Percentiles rank a stretch among this genome's conserved stretches.
phyloP scores from a whole-genome alignment of 345 rosid genomes.

The Noccaea caerulescens region DNA sequence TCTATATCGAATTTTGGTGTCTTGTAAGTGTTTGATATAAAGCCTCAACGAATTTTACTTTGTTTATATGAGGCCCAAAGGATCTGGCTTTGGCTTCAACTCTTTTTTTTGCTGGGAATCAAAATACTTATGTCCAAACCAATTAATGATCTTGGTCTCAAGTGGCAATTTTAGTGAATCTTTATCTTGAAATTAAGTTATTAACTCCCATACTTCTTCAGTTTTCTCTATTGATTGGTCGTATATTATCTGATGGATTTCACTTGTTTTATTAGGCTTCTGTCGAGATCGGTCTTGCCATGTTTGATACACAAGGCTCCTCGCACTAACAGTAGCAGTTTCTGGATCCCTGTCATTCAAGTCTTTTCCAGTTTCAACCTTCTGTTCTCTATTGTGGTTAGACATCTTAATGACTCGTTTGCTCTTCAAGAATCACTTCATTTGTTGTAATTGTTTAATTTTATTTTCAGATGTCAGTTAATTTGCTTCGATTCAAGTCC shows the following conservation, averaged over 20 bases:
- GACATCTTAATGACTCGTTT: slow-evolving; percentile 3
- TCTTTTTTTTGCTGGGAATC: neutral
- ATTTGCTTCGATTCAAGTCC: slow-evolving; percentile 52
- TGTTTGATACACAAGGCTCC: slow-evolving; percentile 71
- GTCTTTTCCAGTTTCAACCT: slow-evolving; percentile 76
- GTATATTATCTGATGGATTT: neutral
- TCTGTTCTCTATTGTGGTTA: slow-evolving; percentile 66
- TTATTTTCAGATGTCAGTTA: slow-evolving; percentile 57
- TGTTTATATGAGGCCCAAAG: neutral
- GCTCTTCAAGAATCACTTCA: neutral
- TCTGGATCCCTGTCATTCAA: slow-evolving; percentile 90
- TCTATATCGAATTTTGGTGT: neutral
- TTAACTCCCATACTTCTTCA: neutral
- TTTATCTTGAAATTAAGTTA: neutral
- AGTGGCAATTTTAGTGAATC: too few species aligned
- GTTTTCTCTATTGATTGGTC: slow-evolving; percentile 10
- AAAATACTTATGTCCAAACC: too few species aligned
- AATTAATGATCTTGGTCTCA: too few species aligned
- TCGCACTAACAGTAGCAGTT: slow-evolving; percentile 72
- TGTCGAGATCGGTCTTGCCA: slow-evolving; percentile 57
- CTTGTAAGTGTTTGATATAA: slow-evolving; percentile 32
- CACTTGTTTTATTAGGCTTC: slow-evolving; percentile 60
- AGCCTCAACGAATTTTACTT: slow-evolving; percentile 6
- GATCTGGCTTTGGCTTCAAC: slow-evolving; percentile 24
- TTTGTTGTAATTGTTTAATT: neutral